Conservation (phyloP, 1,139 yeast species). For the Blastobotrys serpentis region DNA sequence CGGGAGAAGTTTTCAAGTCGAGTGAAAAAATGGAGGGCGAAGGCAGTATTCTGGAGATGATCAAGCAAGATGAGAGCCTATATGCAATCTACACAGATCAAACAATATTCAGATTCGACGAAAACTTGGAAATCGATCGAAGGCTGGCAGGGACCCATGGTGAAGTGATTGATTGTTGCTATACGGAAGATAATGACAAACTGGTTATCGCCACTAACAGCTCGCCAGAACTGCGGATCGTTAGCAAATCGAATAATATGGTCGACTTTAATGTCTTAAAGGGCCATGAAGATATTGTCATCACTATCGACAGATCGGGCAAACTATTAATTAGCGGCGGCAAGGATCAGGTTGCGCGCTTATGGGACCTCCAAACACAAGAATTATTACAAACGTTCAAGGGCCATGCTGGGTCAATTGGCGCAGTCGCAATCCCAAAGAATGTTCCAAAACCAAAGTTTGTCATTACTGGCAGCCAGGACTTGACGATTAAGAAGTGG, state of each 20-base stretch:
- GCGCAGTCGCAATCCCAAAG: slow-evolving; percentile 75
- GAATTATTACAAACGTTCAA: slow-evolving; percentile 40
- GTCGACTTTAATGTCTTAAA: slow-evolving; percentile 64
- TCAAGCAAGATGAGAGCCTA: slow-evolving; percentile 28
- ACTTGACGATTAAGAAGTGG: slow-evolving; percentile 91
- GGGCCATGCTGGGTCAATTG: slow-evolving; percentile 87
- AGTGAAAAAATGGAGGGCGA: slow-evolving; percentile 49
- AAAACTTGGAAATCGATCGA: slow-evolving; percentile 46
- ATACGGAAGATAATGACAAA: slow-evolving; percentile 47
- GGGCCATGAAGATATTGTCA: slow-evolving; percentile 84
- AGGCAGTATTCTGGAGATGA: slow-evolving; percentile 52
- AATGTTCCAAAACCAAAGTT: slow-evolving; percentile 60
- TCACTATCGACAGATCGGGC: slow-evolving; percentile 80
- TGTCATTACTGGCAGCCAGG: slow-evolving; percentile 81
- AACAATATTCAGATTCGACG: slow-evolving; percentile 56
- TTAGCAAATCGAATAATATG: slow-evolving; percentile 45
- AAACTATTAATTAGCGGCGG: slow-evolving; percentile 88
- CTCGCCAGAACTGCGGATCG: slow-evolving; percentile 81
- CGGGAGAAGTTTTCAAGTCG: slow-evolving; percentile 17
- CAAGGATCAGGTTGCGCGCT: slow-evolving; percentile 81
- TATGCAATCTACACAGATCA: slow-evolving; percentile 74
- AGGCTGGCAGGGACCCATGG: slow-evolving; percentile 93
- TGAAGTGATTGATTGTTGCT: slow-evolving; percentile 79
- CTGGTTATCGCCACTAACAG: slow-evolving; percentile 84
- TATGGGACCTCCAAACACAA: slow-evolving; percentile 60